Conservation (phyloP, 2,329 filamentous ascomycete genomes). For the Neofusicoccum sp. region DNA sequence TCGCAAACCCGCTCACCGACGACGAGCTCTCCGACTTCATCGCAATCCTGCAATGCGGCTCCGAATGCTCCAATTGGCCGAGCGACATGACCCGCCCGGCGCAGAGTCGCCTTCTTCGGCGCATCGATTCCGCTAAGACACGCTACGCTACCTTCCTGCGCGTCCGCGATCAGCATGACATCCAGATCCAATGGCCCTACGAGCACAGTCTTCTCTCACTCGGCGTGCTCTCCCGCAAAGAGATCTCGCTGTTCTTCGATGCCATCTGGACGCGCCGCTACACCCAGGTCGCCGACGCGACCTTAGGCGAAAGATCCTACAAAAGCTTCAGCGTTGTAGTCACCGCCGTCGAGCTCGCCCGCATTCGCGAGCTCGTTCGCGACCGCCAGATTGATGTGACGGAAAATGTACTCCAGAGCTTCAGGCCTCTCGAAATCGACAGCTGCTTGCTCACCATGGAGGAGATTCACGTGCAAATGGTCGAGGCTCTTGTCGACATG, state of each 20-base stretch:
- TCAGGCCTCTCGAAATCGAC: neutral
- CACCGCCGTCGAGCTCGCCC: neutral
- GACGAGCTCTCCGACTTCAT: conserved; percentile 4
- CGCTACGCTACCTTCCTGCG: conserved; percentile 16
- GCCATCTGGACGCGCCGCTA: conserved; percentile 3
- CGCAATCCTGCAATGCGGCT: neutral
- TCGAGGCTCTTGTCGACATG: neutral
- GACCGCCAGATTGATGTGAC: neutral
- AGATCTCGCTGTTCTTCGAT: neutral
- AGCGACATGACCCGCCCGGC: neutral
- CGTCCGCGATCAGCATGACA: conserved; percentile 2
- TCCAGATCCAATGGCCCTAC: conserved; percentile 6
- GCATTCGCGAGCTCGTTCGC: neutral
- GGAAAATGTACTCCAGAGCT: conserved; percentile 9
- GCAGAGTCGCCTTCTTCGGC: neutral
- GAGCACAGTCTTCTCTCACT: neutral
- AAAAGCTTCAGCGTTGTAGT: conserved; percentile 13
- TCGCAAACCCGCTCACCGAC: conserved; percentile 11
- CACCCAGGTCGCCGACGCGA: neutral
- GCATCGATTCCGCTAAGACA: conserved; percentile 14
- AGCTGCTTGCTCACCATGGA: neutral
- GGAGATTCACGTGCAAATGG: conserved; percentile 3
- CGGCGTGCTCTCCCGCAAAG: neutral
- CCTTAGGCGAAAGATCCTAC: neutral
- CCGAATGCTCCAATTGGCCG: neutral